Base-by-base conservation (phyloP, 768 basidiomycete species). In the Boletus vermiculosoides region DNA sequence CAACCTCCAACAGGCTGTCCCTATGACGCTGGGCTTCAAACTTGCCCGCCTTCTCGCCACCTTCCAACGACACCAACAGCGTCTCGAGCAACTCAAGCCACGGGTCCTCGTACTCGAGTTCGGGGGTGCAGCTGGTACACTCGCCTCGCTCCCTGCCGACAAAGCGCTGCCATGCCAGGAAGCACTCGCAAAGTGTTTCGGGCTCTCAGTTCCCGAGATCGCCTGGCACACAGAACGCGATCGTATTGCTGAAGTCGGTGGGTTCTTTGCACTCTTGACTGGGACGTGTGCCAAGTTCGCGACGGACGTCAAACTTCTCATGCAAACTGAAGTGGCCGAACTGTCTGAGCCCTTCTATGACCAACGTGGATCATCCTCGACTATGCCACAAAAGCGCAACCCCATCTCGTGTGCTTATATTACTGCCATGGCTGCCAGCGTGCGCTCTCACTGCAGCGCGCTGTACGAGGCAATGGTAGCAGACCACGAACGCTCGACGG, bases 381-480 rank as follows among this genome's bases (percentile, higher is more conserved):
- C 79, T 16, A 80, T 80, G 79, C 79, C 77, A 20, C 79, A 80
- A 57, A 80, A 80, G 51, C 73, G 79, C n/a, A 80, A 80, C 52
- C 77, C 77, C 0, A 76, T 79, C 37, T 75, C 75, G 2, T 73
- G 76, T 47, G 77, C 70, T 1, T 80, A 80, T 58, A 76, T 80
- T 50, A 76, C 75, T 1, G 74, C 77, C 5, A 76, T 79, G 71
- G 64, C 73, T 22, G 70, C 74, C 22, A 76, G 73, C 18, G 73
- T 80, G 53, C 74, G 74, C 13, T 73, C 78, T 48, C 67, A 79
- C 22, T 70, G 73, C 39, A 52, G 71, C 1, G 67, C 76, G 13
- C 61, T 80, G 22, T 77, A 76, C 51, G 79, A 80, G 46, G 78
- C 76, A 13, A 75, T 80, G 76, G 77, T 79, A 4, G 78, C 75